A percentile compares a stretch with the other conserved stretches of the same genome.
Conservation (phyloP, 257 asterid species). For the Nicotiana paniculata region DNA sequence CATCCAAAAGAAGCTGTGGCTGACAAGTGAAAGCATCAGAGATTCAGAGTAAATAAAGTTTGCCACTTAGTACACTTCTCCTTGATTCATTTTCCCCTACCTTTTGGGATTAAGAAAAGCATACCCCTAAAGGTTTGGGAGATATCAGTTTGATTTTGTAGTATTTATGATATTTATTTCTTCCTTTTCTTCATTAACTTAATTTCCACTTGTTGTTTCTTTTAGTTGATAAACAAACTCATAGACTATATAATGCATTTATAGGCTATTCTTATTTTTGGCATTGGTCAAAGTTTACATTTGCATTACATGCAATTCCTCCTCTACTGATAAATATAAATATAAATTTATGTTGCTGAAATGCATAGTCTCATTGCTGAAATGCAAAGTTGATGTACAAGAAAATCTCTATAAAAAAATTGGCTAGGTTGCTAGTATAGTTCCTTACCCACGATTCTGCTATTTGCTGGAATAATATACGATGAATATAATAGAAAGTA, state of each 20-base stretch:
- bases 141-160: slow-evolving; percentile 26
- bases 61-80: slow-evolving; percentile 1
- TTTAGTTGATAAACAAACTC: slow-evolving; percentile 22
- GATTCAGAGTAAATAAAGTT: slow-evolving; percentile 42
- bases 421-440: too few species aligned
- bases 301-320: background rate
- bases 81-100: slow-evolving; percentile 20
- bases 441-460: too few species aligned
- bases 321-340: background rate
- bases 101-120: slow-evolving; percentile 37
- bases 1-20: slow-evolving; percentile 80
- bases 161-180: slow-evolving; percentile 21
- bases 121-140: slow-evolving; percentile 18
- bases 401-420: too few species aligned
- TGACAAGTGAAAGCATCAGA: slow-evolving; percentile 81
- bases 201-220: slow-evolving; percentile 15
- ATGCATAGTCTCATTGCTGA: background rate
- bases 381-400: background rate
- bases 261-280: slow-evolving; percentile 33
- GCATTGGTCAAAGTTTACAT: background rate
- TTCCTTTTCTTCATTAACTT: background rate
- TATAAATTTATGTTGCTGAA: background rate
- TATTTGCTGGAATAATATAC: too few species aligned
- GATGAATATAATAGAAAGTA: too few species aligned
- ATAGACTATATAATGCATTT: slow-evolving; percentile 17